Evolutionary conservation across 495 filamentous ascomycete species (phyloP).

Genomic region (Daldinia caldariorum): DNA sequence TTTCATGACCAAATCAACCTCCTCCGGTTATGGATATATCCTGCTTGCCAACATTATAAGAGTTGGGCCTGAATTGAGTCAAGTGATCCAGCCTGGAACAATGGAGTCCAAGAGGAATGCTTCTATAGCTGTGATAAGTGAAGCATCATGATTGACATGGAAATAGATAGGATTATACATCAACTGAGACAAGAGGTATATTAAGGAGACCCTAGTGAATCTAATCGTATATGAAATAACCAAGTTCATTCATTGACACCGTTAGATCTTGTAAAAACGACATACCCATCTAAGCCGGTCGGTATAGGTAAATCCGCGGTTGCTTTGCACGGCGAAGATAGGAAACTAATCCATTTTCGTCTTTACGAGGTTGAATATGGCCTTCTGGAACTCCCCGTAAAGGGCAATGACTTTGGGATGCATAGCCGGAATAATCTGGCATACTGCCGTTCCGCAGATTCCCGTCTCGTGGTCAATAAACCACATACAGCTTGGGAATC

Average conservation of each 20-base stretch:
- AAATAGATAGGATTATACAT: background rate
- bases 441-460: conserved; percentile 29
- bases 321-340: too few relatives aligned
- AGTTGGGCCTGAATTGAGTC: background rate
- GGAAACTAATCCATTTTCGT: conserved; percentile 1
- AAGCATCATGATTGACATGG: background rate
- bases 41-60: conserved; percentile 2
- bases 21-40: background rate
- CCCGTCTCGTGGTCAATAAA: conserved; percentile 37
- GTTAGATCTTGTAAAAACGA: too few relatives aligned
- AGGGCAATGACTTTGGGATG: conserved; percentile 25
- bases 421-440: conserved; percentile 35
- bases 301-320: too few relatives aligned
- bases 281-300: too few relatives aligned
- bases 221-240: too few relatives aligned
- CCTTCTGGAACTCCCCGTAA: conserved; percentile 32
- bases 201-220: too few relatives aligned
- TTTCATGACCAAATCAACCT: background rate
- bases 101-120: background rate
- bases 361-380: conserved; percentile 9
- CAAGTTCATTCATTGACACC: background rate
- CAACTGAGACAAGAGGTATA: too few relatives aligned
- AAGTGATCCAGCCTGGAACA: background rate
- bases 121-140: background rate
- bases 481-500: conserved; percentile 28